Percentiles rank a stretch among this genome's conserved stretches.
Conservation (phyloP, 2,329 filamentous ascomycete species). For the Cryoendolithus antarcticus region DNA sequence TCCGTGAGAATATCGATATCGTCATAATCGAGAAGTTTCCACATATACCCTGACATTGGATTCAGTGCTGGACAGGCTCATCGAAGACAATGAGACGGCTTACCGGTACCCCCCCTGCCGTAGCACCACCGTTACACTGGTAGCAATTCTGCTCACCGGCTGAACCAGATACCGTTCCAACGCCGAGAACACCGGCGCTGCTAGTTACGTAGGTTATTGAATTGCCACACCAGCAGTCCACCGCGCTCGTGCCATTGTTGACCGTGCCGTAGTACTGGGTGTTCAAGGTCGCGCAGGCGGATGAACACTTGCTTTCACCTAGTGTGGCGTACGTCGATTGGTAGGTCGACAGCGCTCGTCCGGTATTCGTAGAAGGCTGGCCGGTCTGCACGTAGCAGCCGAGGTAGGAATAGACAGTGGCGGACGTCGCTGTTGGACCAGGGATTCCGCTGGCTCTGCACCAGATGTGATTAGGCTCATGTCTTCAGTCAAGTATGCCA, state of each 20-base stretch:
- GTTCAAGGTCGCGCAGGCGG: constrained; percentile 5
- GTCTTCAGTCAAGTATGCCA: neutral
- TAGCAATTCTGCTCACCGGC: constrained; percentile 18
- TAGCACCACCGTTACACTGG: constrained; percentile 12
- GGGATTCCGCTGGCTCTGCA: neutral
- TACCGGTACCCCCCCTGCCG: constrained; percentile 3
- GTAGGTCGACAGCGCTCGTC: constrained; percentile 13
- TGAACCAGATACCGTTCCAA: constrained; percentile 8
- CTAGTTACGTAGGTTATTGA: constrained; percentile 13
- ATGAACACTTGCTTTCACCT: constrained; percentile 13
- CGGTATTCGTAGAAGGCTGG: constrained; percentile 9
- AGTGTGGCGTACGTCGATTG: constrained; percentile 11
- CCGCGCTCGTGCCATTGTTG: constrained; percentile 11
- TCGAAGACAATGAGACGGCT: too few relatives aligned
- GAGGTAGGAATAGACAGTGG: constrained; percentile 14
- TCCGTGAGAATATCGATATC: too few relatives aligned
- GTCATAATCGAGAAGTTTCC: too few relatives aligned
- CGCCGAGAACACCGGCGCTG: neutral
- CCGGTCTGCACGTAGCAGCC: constrained; percentile 21
- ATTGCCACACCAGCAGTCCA: constrained; percentile 20
- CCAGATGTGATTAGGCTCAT: neutral
- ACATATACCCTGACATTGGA: too few relatives aligned
- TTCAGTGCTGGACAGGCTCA: too few relatives aligned
- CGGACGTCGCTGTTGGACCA: constrained; percentile 6
- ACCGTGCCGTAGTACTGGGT: constrained; percentile 18